Conservation (phyloP, 31 red algal species). For the Odonthalia washingtoniensis region DNA sequence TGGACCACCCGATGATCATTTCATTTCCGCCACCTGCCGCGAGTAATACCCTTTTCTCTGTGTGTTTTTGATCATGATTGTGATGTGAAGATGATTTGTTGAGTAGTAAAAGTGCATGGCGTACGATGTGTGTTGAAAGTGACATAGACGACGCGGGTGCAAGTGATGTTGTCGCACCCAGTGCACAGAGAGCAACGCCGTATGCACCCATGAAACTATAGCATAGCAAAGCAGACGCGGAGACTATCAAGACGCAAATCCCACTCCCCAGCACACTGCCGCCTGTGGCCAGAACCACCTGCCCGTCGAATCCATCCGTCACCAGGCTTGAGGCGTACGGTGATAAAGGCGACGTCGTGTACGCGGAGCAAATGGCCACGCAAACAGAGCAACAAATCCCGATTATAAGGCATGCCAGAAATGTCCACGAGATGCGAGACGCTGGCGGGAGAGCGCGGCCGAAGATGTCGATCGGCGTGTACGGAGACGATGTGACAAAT, state of each 20-base stretch:
- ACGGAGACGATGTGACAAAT: not conserved
- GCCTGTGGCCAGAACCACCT: not conserved
- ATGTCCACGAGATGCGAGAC: not conserved
- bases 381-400: not conserved
- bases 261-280: not conserved
- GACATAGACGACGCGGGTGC: not conserved
- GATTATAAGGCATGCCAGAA: not conserved
- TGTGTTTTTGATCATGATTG: not conserved
- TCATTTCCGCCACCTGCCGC: not conserved
- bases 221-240: not conserved
- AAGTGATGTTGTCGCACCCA: not conserved
- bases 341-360: not conserved
- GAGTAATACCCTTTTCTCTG: not conserved
- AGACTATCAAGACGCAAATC: not conserved
- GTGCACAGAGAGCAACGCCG: not conserved
- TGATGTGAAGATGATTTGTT: not conserved
- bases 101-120: not conserved
- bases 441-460: not conserved
- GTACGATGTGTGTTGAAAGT: not conserved
- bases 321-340: not conserved
- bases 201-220: not conserved
- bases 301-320: not conserved
- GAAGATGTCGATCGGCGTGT: not conserved
- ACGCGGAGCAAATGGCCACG: not conserved
- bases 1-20: not conserved